Evolutionary conservation across 2,329 filamentous ascomycete genomes (phyloP).

Genomic region (Pseudogymnoascus sp.): DNA sequence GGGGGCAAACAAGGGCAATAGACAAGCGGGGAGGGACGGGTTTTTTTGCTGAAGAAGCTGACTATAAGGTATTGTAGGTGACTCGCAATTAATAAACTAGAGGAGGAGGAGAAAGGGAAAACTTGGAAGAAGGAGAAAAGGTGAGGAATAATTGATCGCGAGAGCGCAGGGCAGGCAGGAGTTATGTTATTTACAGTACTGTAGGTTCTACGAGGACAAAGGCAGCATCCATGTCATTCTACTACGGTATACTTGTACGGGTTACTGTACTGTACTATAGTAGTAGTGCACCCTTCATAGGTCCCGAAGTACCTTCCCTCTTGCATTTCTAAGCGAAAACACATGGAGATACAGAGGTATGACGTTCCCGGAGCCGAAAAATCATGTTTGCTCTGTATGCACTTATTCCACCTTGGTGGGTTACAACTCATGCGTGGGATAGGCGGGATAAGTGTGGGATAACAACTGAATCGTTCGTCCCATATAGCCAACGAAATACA

Average conservation of each 20-base stretch:
- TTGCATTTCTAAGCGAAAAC: background rate
- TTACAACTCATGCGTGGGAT: background rate
- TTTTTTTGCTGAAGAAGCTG: background rate
- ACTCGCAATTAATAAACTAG: background rate
- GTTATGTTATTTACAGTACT: background rate
- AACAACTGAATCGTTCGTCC: background rate
- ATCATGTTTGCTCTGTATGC: slow-evolving; percentile 8
- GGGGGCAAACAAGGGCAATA: slow-evolving; percentile 4
- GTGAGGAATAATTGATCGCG: background rate
- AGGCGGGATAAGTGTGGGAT: background rate
- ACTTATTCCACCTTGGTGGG: slow-evolving; percentile 10
- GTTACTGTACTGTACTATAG: background rate
- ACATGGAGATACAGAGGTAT: background rate
- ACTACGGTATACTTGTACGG: background rate
- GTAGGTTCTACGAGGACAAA: background rate
- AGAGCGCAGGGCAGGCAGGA: background rate
- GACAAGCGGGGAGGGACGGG: background rate
- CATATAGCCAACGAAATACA: background rate
- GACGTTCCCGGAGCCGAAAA: slow-evolving; percentile 14
- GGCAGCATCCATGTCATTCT: background rate
- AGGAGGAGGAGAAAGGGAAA: slow-evolving; percentile 4
- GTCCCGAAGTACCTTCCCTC: too few species aligned
- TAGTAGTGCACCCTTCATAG: background rate
- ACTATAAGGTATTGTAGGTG: background rate
- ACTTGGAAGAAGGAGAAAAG: slow-evolving; percentile 1